Conservation (phyloP, 2,329 filamentous ascomycete genomes). For the Aspergillus nomiae region DNA sequence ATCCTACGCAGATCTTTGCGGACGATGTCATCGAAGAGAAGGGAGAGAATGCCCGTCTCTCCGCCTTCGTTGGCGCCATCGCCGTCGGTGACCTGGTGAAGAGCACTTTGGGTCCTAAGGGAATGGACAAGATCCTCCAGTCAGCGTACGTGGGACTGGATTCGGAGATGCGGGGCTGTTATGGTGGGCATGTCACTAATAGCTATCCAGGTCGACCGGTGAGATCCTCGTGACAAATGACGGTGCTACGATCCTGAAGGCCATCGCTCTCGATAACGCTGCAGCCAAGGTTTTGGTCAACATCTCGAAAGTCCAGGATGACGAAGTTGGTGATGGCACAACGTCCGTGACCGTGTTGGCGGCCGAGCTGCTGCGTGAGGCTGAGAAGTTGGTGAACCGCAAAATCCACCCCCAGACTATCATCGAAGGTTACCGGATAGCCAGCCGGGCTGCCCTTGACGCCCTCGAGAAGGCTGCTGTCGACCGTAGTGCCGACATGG, state of each 20-base stretch:
- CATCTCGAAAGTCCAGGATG: slow-evolving; percentile 98
- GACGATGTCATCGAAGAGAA: slow-evolving; percentile 97
- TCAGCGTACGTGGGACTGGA: slow-evolving; percentile 70
- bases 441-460: slow-evolving; percentile 81
- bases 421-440: slow-evolving; percentile 98
- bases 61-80: slow-evolving; percentile 97
- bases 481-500: slow-evolving; percentile 81
- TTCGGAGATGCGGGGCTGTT: slow-evolving; percentile 18
- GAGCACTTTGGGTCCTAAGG: slow-evolving; percentile 94
- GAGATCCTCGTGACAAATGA: slow-evolving; percentile 99
- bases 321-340: slow-evolving; percentile 96
- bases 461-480: slow-evolving; percentile 83
- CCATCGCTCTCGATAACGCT: slow-evolving; percentile 96
- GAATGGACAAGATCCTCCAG: slow-evolving; percentile 98
- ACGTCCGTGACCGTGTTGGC: slow-evolving; percentile 97
- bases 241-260: slow-evolving; percentile 96
- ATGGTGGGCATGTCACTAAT: slow-evolving; percentile 17
- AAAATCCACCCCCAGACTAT: slow-evolving; percentile 99
- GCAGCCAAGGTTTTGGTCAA: slow-evolving; percentile 98
- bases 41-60: slow-evolving; percentile 97
- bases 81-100: slow-evolving; percentile 97
- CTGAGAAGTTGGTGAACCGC: slow-evolving; percentile 94
- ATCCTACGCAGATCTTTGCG: slow-evolving; percentile 96
- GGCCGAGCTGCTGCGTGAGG: slow-evolving; percentile 91
- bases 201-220: slow-evolving; percentile 71